Evolutionary conservation across 345 rosid species (phyloP).

Genomic region (Pugionium cornutum): DNA sequence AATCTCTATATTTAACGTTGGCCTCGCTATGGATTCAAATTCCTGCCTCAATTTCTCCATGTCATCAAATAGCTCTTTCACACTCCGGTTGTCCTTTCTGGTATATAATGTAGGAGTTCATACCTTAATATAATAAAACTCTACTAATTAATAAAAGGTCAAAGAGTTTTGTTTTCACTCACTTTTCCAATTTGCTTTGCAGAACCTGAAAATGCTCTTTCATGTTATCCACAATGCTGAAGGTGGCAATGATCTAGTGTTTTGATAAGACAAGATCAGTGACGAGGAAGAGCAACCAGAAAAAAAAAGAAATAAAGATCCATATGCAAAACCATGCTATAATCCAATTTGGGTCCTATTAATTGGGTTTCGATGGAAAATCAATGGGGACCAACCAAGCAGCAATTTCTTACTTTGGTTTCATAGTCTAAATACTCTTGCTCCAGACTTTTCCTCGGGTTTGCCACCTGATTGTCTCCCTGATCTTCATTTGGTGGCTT

Average conservation of each 20-base stretch:
- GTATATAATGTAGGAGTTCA: constrained; percentile 25
- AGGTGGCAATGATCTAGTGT: constrained; percentile 78
- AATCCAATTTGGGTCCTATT: neutral
- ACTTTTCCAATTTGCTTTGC: constrained; percentile 59
- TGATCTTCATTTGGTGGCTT: constrained; percentile 44
- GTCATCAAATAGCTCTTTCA: constrained; percentile 74
- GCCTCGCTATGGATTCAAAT: constrained; percentile 87
- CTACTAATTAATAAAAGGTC: neutral
- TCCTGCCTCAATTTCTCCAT: constrained; percentile 68
- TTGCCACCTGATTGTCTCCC: constrained; percentile 53
- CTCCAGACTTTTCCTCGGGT: constrained; percentile 85
- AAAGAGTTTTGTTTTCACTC: constrained; percentile 20
- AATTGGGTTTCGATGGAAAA: neutral
- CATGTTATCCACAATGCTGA: constrained; percentile 91
- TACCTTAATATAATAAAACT: constrained; percentile 7
- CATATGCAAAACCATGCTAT: neutral
- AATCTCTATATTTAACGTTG: constrained; percentile 70
- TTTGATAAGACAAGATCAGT: constrained; percentile 24
- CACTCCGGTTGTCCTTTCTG: constrained; percentile 69
- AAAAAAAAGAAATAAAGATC: neutral
- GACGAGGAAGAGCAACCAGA: constrained; percentile 1
- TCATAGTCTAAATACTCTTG: constrained; percentile 88
- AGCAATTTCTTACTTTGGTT: constrained; percentile 61
- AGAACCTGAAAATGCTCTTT: constrained; percentile 73
- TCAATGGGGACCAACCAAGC: neutral